phyloP scores from a whole-genome alignment of 345 rosid species.

The Salix brachista region DNA sequence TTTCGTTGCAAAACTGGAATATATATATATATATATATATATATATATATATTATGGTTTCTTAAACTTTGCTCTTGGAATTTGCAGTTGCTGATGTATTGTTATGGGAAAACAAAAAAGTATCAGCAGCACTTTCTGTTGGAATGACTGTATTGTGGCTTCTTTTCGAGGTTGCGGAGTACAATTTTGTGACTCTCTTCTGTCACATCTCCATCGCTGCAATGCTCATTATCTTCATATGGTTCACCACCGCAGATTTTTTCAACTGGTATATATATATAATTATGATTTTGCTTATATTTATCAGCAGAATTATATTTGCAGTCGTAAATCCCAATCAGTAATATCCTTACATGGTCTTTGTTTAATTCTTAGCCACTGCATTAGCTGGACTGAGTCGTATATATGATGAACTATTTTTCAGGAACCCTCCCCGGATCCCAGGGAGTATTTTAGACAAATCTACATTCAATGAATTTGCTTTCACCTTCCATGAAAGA shows the following conservation, averaged over 20 bases:
- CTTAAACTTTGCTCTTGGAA: neutral
- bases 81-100: constrained; percentile 73
- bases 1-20: neutral
- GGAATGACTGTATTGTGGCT: constrained; percentile 71
- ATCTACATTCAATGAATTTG: constrained; percentile 39
- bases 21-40: too few species aligned
- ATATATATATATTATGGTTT: neutral
- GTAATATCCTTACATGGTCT: too few species aligned
- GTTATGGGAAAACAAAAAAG: constrained; percentile 60
- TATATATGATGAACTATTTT: neutral
- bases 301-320: too few species aligned
- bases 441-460: constrained; percentile 40
- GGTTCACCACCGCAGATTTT: constrained; percentile 51
- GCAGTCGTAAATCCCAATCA: too few species aligned
- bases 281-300: neutral
- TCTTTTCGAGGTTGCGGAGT: constrained; percentile 80
- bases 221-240: constrained; percentile 72
- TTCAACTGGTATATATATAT: constrained; percentile 44
- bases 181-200: constrained; percentile 70
- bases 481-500: constrained; percentile 38
- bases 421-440: constrained; percentile 59
- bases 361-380: too few species aligned
- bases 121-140: constrained; percentile 45
- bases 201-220: constrained; percentile 62
- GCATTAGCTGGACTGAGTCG: neutral